These are phyloP conservation scores for Annulohypoxylon nitens DNA, from an alignment of 495 filamentous ascomycete species.

Conservation along the genomic window DNA sequence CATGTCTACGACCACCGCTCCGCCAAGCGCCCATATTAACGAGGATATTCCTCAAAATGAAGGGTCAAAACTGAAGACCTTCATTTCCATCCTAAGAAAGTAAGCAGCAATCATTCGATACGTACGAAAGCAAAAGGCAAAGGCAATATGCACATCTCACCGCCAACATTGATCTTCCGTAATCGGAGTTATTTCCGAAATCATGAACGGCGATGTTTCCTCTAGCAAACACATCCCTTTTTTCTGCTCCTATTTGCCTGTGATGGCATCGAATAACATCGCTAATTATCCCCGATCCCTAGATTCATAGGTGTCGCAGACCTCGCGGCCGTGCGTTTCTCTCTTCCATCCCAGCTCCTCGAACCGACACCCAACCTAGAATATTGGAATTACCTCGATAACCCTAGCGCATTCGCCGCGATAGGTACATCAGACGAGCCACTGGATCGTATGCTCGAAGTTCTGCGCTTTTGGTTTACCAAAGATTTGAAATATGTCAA, in stretches of 20 bases:
- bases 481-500: slow-evolving; percentile 99
- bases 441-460: slow-evolving; percentile 91
- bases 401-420: slow-evolving; percentile 93
- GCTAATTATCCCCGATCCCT: slow-evolving; percentile 16
- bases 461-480: slow-evolving; percentile 97
- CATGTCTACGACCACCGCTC: slow-evolving; percentile 47
- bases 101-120: slow-evolving; percentile 56
- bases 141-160: slow-evolving; percentile 30
- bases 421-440: slow-evolving; percentile 95
- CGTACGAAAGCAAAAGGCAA: neutral
- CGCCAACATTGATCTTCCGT: slow-evolving; percentile 40
- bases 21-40: slow-evolving; percentile 38
- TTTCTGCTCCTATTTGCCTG: neutral
- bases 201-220: slow-evolving; percentile 15
- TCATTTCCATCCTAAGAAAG: slow-evolving; percentile 85
- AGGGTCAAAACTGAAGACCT: slow-evolving; percentile 84
- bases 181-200: slow-evolving; percentile 30
- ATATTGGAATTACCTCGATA: slow-evolving; percentile 98
- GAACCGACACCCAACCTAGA: slow-evolving; percentile 97
- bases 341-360: slow-evolving; percentile 91
- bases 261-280: neutral
- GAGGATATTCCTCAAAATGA: slow-evolving; percentile 81
- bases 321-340: slow-evolving; percentile 95
- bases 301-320: slow-evolving; percentile 96
- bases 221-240: neutral